phyloP scores from a whole-genome alignment of 2,329 filamentous ascomycete genomes.

The Paradendryphiella salina region DNA sequence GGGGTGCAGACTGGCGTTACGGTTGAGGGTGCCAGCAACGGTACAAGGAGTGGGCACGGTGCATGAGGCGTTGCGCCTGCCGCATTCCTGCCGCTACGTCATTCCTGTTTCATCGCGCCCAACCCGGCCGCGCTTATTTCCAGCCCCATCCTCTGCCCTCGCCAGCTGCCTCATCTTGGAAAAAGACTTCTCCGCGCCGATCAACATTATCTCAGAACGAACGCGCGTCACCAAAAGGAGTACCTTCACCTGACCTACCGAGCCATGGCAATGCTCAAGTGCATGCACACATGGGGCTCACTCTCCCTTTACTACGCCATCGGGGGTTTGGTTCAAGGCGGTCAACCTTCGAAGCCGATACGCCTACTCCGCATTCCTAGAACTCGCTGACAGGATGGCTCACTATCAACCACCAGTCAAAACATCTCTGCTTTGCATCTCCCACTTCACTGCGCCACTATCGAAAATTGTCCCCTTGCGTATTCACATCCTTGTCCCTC shows the following conservation, averaged over 20 bases:
- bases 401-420: no score
- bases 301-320: no score
- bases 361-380: no score
- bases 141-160: not conserved
- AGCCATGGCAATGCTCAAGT: no score
- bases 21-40: not conserved
- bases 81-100: slow-evolving; percentile 6
- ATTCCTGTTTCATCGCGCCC: slow-evolving; percentile 7
- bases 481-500: no score
- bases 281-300: no score
- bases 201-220: not conserved
- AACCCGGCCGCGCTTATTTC: not conserved
- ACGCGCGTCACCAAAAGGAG: slow-evolving; percentile 2
- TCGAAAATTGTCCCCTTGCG: no score
- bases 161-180: not conserved
- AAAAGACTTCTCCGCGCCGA: not conserved
- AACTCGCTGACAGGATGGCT: no score
- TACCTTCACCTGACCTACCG: not conserved
- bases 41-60: not conserved
- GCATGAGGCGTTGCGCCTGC: slow-evolving; percentile 9
- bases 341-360: no score
- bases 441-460: no score
- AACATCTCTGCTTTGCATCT: no score
- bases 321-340: no score
- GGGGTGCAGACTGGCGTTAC: not conserved